Evolutionary conservation across 179 eudicot genomes (phyloP), one percentile per base, ranked within the genome.

Genomic region (Beta lomatogona): DNA sequence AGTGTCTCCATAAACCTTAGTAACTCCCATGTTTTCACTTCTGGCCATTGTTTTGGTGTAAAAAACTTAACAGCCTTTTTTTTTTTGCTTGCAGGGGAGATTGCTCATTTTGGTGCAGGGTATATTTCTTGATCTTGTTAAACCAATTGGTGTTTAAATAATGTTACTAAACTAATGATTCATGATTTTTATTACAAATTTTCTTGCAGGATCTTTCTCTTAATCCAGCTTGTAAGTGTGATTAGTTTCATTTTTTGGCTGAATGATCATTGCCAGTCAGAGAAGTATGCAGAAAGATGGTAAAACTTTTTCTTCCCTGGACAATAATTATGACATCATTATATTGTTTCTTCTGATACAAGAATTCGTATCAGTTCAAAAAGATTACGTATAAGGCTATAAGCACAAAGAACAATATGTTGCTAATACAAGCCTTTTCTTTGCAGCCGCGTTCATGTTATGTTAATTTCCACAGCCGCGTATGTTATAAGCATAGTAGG

Each of bases 81-180:
- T 67, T 18, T 69, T 14, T 15, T 15, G 16, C 68, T 84, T 22
- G 80, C 97, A 94, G 98, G 97, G 74, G 86, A 89, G 46, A 63
- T 92, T 64, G 97, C 98, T 41, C 98, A 94, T 84, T 91, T 94
- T 85, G 98, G 98, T 28, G 98, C 98, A 2, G 98, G 98, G 98
- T 94, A 94, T 36, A 61, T 76, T 70, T 60, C 72, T 41, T 78
- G 21, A 13, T 36, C 65, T 64, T 57, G 25, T 14, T 36, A 8
- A 67, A 63, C 14, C 22, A 59, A 41, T 70, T 55, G 31, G 58
- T 21, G 28, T 25, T 25, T 25, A 25, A 25, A 22, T 9, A 1
- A 45, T 68, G 36, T 5, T 12, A 19, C 25, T 52, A 70, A 19
- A 18, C 83, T 84, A 16, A 83, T 73, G 31, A 19, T 58, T n/a